Evolutionary conservation across 352 stramenopile genomes (phyloP), one percentile per base, ranked within the genome.

Genomic region (Lagenidium sp.): DNA sequence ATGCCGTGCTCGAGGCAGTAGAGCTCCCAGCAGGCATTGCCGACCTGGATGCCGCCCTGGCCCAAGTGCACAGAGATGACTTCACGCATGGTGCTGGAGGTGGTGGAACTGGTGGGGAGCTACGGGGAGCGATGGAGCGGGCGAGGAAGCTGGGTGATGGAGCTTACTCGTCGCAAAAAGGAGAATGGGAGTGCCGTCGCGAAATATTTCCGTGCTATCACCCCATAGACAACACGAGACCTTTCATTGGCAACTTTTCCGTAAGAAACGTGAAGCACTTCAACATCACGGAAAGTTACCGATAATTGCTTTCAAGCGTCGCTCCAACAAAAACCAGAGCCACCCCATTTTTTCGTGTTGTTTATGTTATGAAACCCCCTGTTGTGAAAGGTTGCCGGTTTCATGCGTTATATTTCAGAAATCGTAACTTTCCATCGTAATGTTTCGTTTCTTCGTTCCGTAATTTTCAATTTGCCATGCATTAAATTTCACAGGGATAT

Each of bases 11-110:
- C 85, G 23, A 75, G 55, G 28, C 92, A 79, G 36, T 82, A 82
- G 36, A 88, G 57, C 50, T 85, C 62, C 85, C 85, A 96, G 63
- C 91, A 96, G 36, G 59, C 55, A 32, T 80, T 72, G 16, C 85
- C 85, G 16, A 90, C 84, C 45, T 96, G 85, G 65, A 95, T 96
- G 20, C 85, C 85, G 52, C 81, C 88, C 53, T 95, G 84, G 37
- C 84, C 84, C 31, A 95, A 60, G 43, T 95, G 84, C 22, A 95
- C 49, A 8, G 68, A 89, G 41, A 95, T 77, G 32, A 93, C 59
- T 68, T 92, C 78, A 58, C 78, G 64, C 62, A 80, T 80, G 41
- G 36, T 70, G 52, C 32, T 20, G 21, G 26, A 16, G 31, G 16
- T 13, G 29, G 36, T 6, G 49, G 36, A 38, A 20, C n/a, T 16